phyloP scores from a whole-genome alignment of 805 yeast species.

The Alloascoidea africana region DNA sequence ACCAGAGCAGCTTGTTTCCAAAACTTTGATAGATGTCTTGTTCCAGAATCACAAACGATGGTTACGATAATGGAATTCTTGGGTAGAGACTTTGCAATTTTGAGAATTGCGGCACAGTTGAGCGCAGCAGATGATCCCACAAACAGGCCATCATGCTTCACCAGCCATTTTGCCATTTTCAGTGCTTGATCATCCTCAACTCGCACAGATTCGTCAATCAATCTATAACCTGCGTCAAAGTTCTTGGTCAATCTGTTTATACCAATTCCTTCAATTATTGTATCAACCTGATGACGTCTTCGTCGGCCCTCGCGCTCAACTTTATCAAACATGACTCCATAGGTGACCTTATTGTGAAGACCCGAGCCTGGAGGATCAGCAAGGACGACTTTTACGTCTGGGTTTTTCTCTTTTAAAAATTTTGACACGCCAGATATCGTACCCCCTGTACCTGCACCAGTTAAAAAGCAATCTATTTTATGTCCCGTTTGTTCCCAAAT shows the following conservation, averaged over 20 bases:
- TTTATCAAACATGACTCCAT: constrained; percentile 85
- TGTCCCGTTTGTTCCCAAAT: constrained; percentile 58
- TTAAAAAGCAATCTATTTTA: constrained; percentile 56
- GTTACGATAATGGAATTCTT: constrained; percentile 64
- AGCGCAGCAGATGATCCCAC: constrained; percentile 91
- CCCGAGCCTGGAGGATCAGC: constrained; percentile 98
- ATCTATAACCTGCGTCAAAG: constrained; percentile 53
- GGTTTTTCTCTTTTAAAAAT: constrained; percentile 41
- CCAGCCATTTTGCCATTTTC: constrained; percentile 74
- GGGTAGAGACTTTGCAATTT: constrained; percentile 32
- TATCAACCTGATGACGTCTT: constrained; percentile 92
- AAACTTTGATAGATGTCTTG: constrained; percentile 80
- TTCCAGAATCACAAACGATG: constrained; percentile 85
- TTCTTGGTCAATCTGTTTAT: constrained; percentile 76
- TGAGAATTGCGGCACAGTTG: constrained; percentile 79
- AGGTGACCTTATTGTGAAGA: constrained; percentile 65
- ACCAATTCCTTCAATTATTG: constrained; percentile 89
- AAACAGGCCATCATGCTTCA: constrained; percentile 77
- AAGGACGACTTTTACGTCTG: constrained; percentile 35
- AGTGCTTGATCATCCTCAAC: constrained; percentile 73
- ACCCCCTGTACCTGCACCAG: constrained; percentile 97
- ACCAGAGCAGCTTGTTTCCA: constrained; percentile 39
- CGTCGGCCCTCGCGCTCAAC: constrained; percentile 89
- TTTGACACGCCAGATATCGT: constrained; percentile 86
- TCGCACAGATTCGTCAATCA: constrained; percentile 64